Evolutionary conservation across 192 early-diverging fungal genomes (phyloP).

Genomic region (Backusella liffmaniae): DNA sequence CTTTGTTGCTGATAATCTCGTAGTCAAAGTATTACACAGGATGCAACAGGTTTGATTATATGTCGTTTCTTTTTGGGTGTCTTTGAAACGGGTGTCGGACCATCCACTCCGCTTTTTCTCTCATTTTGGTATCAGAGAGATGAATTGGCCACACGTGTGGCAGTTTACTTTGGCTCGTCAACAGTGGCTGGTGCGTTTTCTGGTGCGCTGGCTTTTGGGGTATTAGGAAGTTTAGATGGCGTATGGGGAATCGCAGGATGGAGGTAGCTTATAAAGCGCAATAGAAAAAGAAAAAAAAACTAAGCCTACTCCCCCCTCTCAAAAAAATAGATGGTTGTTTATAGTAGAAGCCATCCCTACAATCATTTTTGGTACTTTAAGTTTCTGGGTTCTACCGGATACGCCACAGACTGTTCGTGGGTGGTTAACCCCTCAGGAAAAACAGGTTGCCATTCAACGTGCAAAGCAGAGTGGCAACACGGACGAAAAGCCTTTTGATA

Average conservation of each 20-base stretch:
- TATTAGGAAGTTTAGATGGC: slow-evolving; percentile 48
- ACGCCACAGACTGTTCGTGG: slow-evolving; percentile 38
- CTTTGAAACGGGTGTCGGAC: slow-evolving; percentile 25
- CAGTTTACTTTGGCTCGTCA: slow-evolving; percentile 64
- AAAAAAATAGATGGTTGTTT: slow-evolving; percentile 55
- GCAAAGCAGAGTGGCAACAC: slow-evolving; percentile 26
- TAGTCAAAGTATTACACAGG: slow-evolving; percentile 24
- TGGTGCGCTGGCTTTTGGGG: slow-evolving; percentile 68
- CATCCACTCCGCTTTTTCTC: slow-evolving; percentile 16
- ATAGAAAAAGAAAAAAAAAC: background rate
- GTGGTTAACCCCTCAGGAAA: slow-evolving; percentile 36
- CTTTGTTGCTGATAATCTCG: background rate
- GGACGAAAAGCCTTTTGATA: slow-evolving; percentile 13
- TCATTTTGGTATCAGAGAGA: slow-evolving; percentile 28
- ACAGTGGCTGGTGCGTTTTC: slow-evolving; percentile 74
- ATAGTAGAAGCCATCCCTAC: slow-evolving; percentile 68
- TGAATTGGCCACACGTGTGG: slow-evolving; percentile 35
- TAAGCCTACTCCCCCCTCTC: background rate
- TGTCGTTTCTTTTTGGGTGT: slow-evolving; percentile 29
- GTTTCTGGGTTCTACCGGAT: slow-evolving; percentile 54
- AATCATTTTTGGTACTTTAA: slow-evolving; percentile 53
- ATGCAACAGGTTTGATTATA: slow-evolving; percentile 26
- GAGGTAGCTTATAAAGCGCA: slow-evolving; percentile 29
- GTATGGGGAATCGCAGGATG: slow-evolving; percentile 56
- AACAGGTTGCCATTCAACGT: slow-evolving; percentile 39